phyloP scores from a whole-genome alignment of 495 filamentous ascomycete genomes.

The Penicillium herquei region DNA sequence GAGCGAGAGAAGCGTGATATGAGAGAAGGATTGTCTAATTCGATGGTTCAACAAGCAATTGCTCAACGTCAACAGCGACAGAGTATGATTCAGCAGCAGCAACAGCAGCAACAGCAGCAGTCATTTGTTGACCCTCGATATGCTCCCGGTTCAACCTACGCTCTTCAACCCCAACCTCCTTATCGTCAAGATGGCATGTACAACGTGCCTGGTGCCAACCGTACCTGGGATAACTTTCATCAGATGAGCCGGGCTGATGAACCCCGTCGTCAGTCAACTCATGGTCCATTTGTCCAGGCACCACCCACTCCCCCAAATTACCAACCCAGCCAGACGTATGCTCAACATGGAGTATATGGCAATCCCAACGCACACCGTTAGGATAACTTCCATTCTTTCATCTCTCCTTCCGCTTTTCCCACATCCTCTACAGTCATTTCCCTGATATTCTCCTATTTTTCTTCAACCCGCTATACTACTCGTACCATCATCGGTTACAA shows the following conservation, averaged over 20 bases:
- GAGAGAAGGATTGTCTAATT: conserved; percentile 66
- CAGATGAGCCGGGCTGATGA: conserved; percentile 35
- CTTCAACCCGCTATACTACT: too few species aligned
- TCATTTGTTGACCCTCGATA: conserved; percentile 18
- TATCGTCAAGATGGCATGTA: conserved; percentile 27
- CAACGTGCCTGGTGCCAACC: conserved; percentile 41
- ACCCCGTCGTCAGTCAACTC: conserved; percentile 42
- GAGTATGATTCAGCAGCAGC: conserved; percentile 44
- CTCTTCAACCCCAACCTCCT: conserved; percentile 10
- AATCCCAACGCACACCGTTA: conserved; percentile 26
- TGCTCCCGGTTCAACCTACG: conserved; percentile 19
- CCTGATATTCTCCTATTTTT: background rate
- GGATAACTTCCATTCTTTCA: conserved; percentile 1
- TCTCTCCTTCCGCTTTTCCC: background rate
- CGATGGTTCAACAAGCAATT: conserved; percentile 78
- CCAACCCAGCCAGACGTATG: conserved; percentile 27
- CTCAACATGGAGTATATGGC: conserved; percentile 26
- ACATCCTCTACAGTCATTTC: background rate
- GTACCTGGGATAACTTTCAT: conserved; percentile 43
- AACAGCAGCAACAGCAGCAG: conserved; percentile 49
- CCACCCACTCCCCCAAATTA: conserved; percentile 22
- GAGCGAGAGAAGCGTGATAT: conserved; percentile 73
- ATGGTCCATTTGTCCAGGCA: conserved; percentile 31
- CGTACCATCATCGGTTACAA: too few species aligned
- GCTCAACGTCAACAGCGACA: conserved; percentile 69